Base-by-base conservation (phyloP, 2,329 filamentous ascomycete species). In the Aspergillus felis region DNA sequence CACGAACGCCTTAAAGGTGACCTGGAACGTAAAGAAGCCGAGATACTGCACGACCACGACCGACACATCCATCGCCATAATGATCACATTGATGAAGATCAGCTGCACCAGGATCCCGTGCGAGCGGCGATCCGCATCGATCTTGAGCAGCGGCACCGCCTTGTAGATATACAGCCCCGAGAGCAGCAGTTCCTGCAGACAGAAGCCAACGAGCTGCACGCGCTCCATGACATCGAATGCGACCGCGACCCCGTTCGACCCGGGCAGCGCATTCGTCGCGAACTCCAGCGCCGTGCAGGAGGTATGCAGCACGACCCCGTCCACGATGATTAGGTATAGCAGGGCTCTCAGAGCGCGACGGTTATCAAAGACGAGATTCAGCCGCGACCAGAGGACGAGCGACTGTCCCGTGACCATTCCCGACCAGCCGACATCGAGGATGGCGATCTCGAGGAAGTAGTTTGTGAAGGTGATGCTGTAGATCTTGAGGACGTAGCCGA, bases 161-260 rank as follows among this genome's bases (percentile, higher is more conserved):
- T 83, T 79, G 59, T 67, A 69, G 46, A 84, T 82, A 63, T 83
- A 84, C 14, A 83, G 68, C 0, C 70, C 64, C 1, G 81, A 83
- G 47, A 84, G 75, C 38, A 82, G 72, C 41, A 78, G 69, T 59
- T 85, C 82, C 66, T 84, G 82, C 5, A 82, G 41, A 56, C 79
- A 83, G 66, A 84, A 84, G 8, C 81, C 73, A 3, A 79, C 77
- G 51, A 84, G 75, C 62, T 85, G 81, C 10, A 84, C 73, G 61
- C 80, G 79, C 59, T 84, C 82, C 66, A 81, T 74, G 49, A 79
- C 60, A 28, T 73, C 70, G 62, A 77, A 79, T 1, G 66, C 74
- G 0, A 57, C 24, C 3, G 62, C 59, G 55, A 74, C 76, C 5
- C 63, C 57, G 1, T 20, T 17, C 0, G 62, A 62, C 51, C 64